Base-by-base conservation (phyloP, 164 flowering plant species). In the Chloranthus sessilifolius region DNA sequence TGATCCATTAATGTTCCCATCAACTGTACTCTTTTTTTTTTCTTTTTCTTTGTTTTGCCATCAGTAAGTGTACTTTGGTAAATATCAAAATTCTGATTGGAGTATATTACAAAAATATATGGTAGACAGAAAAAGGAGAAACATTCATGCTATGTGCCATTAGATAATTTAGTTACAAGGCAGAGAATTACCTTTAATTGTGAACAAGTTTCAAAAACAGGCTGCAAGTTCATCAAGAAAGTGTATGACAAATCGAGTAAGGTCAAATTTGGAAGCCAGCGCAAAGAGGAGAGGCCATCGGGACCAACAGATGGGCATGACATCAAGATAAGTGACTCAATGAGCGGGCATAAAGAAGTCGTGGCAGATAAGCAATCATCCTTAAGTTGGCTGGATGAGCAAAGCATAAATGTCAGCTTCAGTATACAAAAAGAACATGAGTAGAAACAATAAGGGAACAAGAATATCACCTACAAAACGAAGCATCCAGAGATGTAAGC, bases 291-390 rank as follows among this genome's bases (percentile, higher is more conserved):
- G 29, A 92, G 95, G 27, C 99, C 99, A 47, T 76, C 86, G 22
- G 76, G 68, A 62, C 95, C 89, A 73, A 92, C 66, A 39, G 95
- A 84, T 17, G 82, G 95, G 54, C 99, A 92, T 9, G 91, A 88
- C 99, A 92, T 92, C 71, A 92, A 67, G 43, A 92, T 78, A 37
- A 92, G 59, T 3, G 90, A 77, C 59, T 76, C 85, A 31, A 92
- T 83, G 45, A 71, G 66, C 31, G 88, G 83, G 67, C 94, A 92
- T 19, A 87, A 80, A 44, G 64, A 62, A 33, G 95, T 60, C 39
- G 96, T 85, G 26, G 91, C 88, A 52, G 91, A 79, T 60, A 92
- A 73, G 73, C 88, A 88, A 28, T 83, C 94, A 74, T 88, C 96
- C 55, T 60, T 75, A 28, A 92, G 90, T 70, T 82, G 95, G 76